Evolutionary conservation across 306 rosid species (phyloP), one percentile per base, ranked within the genome.

Genomic region (Cucumis melo): DNA sequence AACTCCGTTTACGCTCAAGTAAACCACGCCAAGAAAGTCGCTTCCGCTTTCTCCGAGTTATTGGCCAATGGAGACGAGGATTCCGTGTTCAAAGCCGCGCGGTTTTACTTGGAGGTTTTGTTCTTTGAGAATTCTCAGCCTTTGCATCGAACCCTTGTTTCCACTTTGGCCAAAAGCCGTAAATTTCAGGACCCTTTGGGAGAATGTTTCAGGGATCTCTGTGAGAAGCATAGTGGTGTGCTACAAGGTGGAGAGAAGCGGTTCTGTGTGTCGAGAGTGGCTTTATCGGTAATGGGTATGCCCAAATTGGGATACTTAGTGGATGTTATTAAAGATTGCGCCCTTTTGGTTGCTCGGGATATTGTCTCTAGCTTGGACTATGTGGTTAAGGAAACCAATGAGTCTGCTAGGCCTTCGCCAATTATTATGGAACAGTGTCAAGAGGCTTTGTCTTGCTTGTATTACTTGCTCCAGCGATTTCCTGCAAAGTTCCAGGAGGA

Each of bases 391-490:
- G 98, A 92, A 87, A 85, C 87, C 0, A 72, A 62, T 78, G 88
- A 76, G 23, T 78, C 63, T 54, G 87, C 86, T 41, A 78, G 97
- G 29, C 98, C 99, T 68, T 94, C 99, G 1, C 97, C 99, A 13
- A 86, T 92, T 66, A 96, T 88, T 0, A 89, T 94, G 96, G 99
- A 94, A 24, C 99, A 94, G 66, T 92, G 99, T 81, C 99, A 94
- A 50, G 99, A 94, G 85, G 93, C 93, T 56, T 65, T 94, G 87
- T 94, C 99, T 61, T 94, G 97, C 61, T 84, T 88, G 88, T 94
- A 94, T 78, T 94, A 94, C 87, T 82, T 94, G 89, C 86, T 94
- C 51, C 97, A 92, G 82, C 85, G 90, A 61, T 94, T 94, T 80
- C 95, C 96, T 51, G 62, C 58, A 0, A 86, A 78, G 85, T 94